Evolutionary conservation across 2,329 filamentous ascomycete genomes (phyloP), one percentile per base, ranked within the genome.

Genomic region (Fusarium neocosmosporiellum): DNA sequence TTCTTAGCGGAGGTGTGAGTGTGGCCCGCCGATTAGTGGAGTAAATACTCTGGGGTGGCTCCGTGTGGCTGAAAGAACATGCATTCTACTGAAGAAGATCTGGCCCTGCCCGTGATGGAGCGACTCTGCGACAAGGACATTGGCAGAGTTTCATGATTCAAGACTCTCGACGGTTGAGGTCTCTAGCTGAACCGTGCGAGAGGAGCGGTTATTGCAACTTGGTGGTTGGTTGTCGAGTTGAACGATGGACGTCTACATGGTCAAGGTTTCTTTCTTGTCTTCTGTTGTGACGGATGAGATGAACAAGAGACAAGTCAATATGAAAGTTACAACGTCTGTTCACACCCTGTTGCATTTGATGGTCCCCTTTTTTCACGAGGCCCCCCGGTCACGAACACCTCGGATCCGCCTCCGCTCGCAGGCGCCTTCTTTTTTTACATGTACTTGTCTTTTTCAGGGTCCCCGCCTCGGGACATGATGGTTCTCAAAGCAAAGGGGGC

Each of bases 321-420:
- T 8, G 6, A 29, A 33, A 54, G 27, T 29, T 29, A 24, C 13
- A 48, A 27, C 22, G 43, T 48, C 50, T 54, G 18, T 34, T 54
- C 50, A 24, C 34, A 22, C 55, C 55, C 39, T 59, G 55, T 34
- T 31, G 33, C 37, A n/a, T 39, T 39, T 39, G 20, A 39, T 48
- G 20, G 20, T 33, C 53, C 31, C 20, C 22, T 24, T 24, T 27
- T 24, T 58, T 57, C 31, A 27, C 36, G 70, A 72, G 70, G 63
- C 71, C 70, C 72, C 69, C 73, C 61, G 31, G 67, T 69, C 64
- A 71, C 60, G 73, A 77, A 76, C 71, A 58, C 71, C 73, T 72
- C 74, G 74, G 74, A 76, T 74, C 71, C 73, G 68, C 72, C 48
- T 69, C 70, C 68, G 66, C 72, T 61, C 60, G 43, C 20, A 33